A percentile compares a stretch with the other conserved stretches of the same genome.
These are phyloP conservation scores for Pleurotus tuoliensis DNA, from an alignment of 768 basidiomycete species.

Conservation along the genomic window DNA sequence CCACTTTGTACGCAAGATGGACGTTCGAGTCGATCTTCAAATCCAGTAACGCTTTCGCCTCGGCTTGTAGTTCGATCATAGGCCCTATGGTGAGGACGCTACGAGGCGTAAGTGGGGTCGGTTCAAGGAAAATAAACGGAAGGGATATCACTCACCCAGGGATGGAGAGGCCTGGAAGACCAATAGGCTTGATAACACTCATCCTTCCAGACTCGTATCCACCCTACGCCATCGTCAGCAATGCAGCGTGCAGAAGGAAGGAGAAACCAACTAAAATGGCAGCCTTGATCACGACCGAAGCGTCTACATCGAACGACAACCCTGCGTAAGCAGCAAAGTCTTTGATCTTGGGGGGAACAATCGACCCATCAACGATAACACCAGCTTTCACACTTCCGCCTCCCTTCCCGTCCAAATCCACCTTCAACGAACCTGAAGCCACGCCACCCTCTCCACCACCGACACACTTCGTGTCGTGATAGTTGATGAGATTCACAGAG, in stretches of 20 bases:
- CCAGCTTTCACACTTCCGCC: slow-evolving; percentile 21
- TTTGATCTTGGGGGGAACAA: slow-evolving; percentile 26
- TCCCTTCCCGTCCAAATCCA: slow-evolving; percentile 11
- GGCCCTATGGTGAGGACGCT: slow-evolving; percentile 39
- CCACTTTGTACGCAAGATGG: slow-evolving; percentile 23
- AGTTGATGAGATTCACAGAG: slow-evolving; percentile 14
- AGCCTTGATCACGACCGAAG: neutral
- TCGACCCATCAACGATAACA: slow-evolving; percentile 18
- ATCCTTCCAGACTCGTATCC: slow-evolving; percentile 23
- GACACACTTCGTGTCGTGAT: slow-evolving; percentile 11
- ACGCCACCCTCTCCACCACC: neutral
- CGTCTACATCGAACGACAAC: slow-evolving; percentile 24
- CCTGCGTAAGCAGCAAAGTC: slow-evolving; percentile 22
- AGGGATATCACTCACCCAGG: slow-evolving; percentile 22
- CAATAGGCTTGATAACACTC: slow-evolving; percentile 21
- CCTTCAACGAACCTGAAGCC: neutral
- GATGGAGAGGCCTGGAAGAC: slow-evolving; percentile 27
- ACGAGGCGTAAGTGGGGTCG: neutral
- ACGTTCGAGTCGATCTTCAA: slow-evolving; percentile 27
- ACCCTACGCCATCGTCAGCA: slow-evolving; percentile 14
- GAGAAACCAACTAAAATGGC: slow-evolving; percentile 13
- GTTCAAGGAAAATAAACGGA: neutral
- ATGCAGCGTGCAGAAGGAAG: too few relatives aligned
- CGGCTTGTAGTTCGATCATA: slow-evolving; percentile 29
- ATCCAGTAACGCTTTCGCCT: slow-evolving; percentile 23